These are phyloP conservation scores for Ogataea pignaliae DNA, from an alignment of 805 yeast species.

Conservation along the genomic window DNA sequence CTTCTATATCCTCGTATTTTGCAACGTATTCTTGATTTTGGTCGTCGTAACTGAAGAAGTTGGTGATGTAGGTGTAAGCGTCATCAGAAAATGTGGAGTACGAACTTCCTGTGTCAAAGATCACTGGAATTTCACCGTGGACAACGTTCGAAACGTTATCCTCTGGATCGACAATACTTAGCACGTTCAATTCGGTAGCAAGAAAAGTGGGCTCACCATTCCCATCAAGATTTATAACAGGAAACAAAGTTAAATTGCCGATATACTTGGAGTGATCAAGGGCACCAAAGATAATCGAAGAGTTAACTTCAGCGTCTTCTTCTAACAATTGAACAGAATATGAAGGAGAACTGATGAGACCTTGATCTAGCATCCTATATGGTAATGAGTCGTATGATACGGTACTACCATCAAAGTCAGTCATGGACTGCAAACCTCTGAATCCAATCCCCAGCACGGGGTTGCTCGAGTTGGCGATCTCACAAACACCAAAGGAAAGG, in stretches of 20 bases:
- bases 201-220: neutral
- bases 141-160: neutral
- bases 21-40: neutral
- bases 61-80: neutral
- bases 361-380: slow-evolving; percentile 43
- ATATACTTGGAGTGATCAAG: slow-evolving; percentile 53
- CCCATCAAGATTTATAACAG: slow-evolving; percentile 2
- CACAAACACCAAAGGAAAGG: slow-evolving; percentile 66
- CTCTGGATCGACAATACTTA: neutral
- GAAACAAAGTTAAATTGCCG: slow-evolving; percentile 30
- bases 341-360: slow-evolving; percentile 42
- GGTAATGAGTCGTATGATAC: slow-evolving; percentile 39
- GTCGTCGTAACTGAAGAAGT: neutral
- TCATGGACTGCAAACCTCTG: slow-evolving; percentile 36
- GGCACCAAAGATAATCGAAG: slow-evolving; percentile 58
- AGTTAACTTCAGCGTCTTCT: neutral
- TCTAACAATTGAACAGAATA: slow-evolving; percentile 44
- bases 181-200: neutral
- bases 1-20: neutral
- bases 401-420: slow-evolving; percentile 41
- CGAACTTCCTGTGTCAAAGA: neutral
- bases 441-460: slow-evolving; percentile 69
- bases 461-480: slow-evolving; percentile 46
- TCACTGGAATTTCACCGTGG: neutral
- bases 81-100: neutral